Base-by-base conservation (phyloP, 371 early-diverging fungal genomes). In the Massospora cicadina region DNA sequence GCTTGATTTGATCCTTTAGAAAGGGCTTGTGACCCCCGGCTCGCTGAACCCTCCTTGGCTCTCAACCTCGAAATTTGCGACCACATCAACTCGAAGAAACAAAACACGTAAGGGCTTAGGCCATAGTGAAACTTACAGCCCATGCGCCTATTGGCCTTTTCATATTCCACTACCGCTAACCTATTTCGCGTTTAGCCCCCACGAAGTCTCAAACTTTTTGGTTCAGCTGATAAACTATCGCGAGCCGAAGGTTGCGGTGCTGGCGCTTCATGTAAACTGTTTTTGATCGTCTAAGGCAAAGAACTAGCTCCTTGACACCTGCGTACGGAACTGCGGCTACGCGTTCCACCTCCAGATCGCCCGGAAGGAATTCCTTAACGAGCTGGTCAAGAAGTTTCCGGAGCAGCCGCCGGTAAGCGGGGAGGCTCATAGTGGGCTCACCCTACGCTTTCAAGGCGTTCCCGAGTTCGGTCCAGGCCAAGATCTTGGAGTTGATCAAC, bases 271-370 rank as follows among this genome's bases (percentile, higher is more conserved):
- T 33, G 88, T 86, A 77, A 67, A 70, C 54, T 54, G n/a, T 27
- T 43, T 17, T 21, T 54, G 30, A 29, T 17, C 59, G 10, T 3
- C 28, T 21, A 2, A 55, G 13, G 23, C 13, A 21, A 23, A 24
- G 25, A 31, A 0, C 29, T 69, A 88, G 88, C 79, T 95, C 2
- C 78, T 97, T 28, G 96, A 96, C 72, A 84, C 85, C 65, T 89
- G 93, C 67, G 90, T 94, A 64, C 94, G 95, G 74, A 95, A 96
- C 71, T 95, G 96, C 73, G 96, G 95, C 0, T 90, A 92, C 72
- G 84, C 98, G 0, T 93, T 97, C 68, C 96, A 97, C 67, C 77
- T 91, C 66, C 92, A 94, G 68, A 82, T 97, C 55, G 85, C 87
- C 24, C 84, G 88, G 31, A 92, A 93, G 68, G 98, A 95, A 66